Evolutionary conservation across 257 asterid species (phyloP).

Genomic region (Capsicum pubescens): DNA sequence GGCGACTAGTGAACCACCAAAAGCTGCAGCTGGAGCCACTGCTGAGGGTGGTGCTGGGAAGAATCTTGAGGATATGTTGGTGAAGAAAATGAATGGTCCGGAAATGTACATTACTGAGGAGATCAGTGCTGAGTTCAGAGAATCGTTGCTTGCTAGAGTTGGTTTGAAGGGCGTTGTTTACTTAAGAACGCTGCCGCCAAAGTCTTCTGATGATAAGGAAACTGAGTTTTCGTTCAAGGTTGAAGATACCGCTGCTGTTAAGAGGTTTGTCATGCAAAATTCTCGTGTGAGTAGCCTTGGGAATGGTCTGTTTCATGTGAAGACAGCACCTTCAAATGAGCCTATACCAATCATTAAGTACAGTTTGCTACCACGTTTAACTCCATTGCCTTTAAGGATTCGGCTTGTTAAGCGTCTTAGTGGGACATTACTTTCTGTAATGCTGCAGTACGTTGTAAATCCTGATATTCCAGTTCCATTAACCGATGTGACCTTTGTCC

Average conservation of each 20-base stretch:
- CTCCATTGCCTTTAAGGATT: conserved; percentile 89
- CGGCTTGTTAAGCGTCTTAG: conserved; percentile 85
- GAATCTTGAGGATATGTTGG: conserved; percentile 81
- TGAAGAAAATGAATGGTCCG: conserved; percentile 91
- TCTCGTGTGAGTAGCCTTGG: conserved; percentile 86
- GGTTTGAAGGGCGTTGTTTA: conserved; percentile 81
- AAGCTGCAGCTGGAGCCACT: conserved; percentile 48
- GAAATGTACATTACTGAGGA: conserved; percentile 91
- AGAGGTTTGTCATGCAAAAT: conserved; percentile 80
- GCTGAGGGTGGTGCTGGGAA: conserved; percentile 64
- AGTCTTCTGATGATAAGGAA: conserved; percentile 64
- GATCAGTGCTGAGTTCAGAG: conserved; percentile 89
- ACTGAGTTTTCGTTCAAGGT: conserved; percentile 94
- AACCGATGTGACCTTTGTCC: conserved; percentile 70
- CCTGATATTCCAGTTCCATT: conserved; percentile 80
- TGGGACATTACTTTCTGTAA: conserved; percentile 88
- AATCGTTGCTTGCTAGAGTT: conserved; percentile 84
- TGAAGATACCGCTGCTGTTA: conserved; percentile 73
- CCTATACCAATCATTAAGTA: conserved; percentile 81
- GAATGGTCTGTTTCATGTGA: conserved; percentile 78
- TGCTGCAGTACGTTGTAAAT: conserved; percentile 82
- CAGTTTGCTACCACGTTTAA: conserved; percentile 69
- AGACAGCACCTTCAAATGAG: conserved; percentile 73
- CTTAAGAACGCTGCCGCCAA: conserved; percentile 72
- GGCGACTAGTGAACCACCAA: conserved; percentile 79